Conservation (phyloP, 2,329 filamentous ascomycete species). For the Tolypocladium ophioglossoides region DNA sequence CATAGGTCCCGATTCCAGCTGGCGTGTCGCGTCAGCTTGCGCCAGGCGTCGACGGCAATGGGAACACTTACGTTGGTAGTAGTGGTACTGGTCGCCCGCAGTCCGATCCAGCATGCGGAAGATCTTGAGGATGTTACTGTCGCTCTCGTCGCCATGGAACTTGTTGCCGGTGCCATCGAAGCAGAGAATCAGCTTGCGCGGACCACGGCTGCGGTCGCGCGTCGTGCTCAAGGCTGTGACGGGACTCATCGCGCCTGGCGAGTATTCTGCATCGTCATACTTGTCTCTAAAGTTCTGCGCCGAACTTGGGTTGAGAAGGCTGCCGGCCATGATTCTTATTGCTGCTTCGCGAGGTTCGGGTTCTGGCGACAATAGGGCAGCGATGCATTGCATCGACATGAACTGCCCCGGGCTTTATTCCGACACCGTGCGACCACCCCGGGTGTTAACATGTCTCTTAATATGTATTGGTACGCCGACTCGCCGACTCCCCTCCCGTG, state of each 20-base stretch:
- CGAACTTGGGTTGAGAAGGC: constrained; percentile 7
- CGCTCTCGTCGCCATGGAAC: constrained; percentile 51
- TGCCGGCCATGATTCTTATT: neutral
- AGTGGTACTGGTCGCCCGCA: constrained; percentile 50
- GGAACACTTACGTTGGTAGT: constrained; percentile 45
- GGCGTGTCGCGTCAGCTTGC: neutral
- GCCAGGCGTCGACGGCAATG: no score
- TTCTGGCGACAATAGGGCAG: neutral
- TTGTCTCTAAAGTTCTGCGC: neutral
- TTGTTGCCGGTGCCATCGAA: constrained; percentile 57
- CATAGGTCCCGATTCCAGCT: constrained; percentile 65
- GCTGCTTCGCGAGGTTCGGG: neutral
- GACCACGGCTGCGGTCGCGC: constrained; percentile 7
- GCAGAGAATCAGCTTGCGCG: constrained; percentile 45
- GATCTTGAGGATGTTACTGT: constrained; percentile 59
- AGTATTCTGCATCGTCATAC: neutral
- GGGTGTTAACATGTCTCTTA: neutral
- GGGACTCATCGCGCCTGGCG: constrained; percentile 2
- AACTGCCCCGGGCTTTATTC: neutral
- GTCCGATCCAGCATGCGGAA: constrained; percentile 59
- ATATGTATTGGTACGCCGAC: neutral
- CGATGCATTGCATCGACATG: neutral
- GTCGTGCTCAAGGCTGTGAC: constrained; percentile 5
- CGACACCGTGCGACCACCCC: neutral
- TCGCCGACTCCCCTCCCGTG: no score